Evolutionary conservation across 2,329 filamentous ascomycete genomes (phyloP), one percentile per base, ranked within the genome.

Genomic region (Grosmannia huntii): DNA sequence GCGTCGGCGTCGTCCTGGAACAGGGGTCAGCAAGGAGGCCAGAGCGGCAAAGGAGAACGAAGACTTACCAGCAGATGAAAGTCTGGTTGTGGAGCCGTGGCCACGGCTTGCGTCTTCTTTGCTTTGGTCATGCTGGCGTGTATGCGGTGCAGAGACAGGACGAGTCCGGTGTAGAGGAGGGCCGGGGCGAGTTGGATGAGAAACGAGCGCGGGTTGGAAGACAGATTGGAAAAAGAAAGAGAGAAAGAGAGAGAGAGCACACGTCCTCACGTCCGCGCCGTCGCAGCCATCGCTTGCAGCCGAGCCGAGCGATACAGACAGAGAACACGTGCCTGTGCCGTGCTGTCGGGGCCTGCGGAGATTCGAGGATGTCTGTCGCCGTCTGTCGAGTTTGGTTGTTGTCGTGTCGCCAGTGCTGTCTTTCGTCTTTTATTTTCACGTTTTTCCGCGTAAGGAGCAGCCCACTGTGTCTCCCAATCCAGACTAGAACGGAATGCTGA

Each of bases 1-100:
- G 89, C 86, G 74, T 99, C 94, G 74, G 95, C 90, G 69, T 90
- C 88, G 66, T 84, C 65, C 68, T 69, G 52, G 14, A 14, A 38
- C 36, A 38, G 36, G 1, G n/a, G 33, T 25, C 23, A 49, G 25
- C 58, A 33, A 6, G 27, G 14, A 36, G 25, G 21, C 16, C 23
- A 49, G 52, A 44, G 28, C 10, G n/a, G 16, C 16, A 53, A 48
- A 11, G 10, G 44, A 48, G 14, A 48, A 12, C 23, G n/a, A 36
- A 9, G 3, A 44, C 59, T 14, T 51, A 62, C 60, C 6, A 63
- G 23, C 31, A 63, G 60, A 19, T 59, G 48, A 7, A 60, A 27
- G 52, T 63, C 62, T 23, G 62, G 59, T 41, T 33, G 46, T 4
- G 11, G 31, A 4, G 31, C n/a, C 21, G 31, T 19, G 6, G 54